Percentiles rank a stretch among this genome's conserved stretches.
These are phyloP conservation scores for Patellifolia procumbens DNA, from an alignment of 179 eudicot species.

Conservation along the genomic window DNA sequence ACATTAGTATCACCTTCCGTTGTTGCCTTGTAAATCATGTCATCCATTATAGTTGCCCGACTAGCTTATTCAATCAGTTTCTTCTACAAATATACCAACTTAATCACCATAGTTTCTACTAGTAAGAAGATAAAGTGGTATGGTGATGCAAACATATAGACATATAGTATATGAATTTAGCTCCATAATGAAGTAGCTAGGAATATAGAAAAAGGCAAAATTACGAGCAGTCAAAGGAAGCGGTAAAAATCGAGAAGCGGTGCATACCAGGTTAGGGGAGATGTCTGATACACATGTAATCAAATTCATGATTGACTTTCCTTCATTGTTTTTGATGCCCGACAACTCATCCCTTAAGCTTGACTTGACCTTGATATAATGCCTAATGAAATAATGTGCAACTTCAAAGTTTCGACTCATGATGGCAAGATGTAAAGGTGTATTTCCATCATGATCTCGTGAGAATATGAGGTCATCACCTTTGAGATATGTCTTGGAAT, in stretches of 20 bases:
- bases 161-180: no score
- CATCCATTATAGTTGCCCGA: not conserved
- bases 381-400: not conserved
- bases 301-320: not conserved
- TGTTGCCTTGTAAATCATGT: not conserved
- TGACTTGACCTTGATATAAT: not conserved
- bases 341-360: not conserved
- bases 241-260: not conserved
- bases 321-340: not conserved
- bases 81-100: not conserved
- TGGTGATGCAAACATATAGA: no score
- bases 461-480: not conserved
- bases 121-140: no score
- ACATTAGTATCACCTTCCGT: not conserved
- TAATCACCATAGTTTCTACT: not conserved
- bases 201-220: no score
- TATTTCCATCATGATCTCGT: slow-evolving; percentile 8
- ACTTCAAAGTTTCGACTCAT: not conserved
- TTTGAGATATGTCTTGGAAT: no score
- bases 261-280: not conserved
- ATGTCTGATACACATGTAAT: not conserved
- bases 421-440: slow-evolving; percentile 9
- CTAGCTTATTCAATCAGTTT: not conserved
- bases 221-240: no score
- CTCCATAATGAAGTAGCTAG: no score